Conservation (phyloP, 2,329 filamentous ascomycete genomes). For the Massarina eburnea region DNA sequence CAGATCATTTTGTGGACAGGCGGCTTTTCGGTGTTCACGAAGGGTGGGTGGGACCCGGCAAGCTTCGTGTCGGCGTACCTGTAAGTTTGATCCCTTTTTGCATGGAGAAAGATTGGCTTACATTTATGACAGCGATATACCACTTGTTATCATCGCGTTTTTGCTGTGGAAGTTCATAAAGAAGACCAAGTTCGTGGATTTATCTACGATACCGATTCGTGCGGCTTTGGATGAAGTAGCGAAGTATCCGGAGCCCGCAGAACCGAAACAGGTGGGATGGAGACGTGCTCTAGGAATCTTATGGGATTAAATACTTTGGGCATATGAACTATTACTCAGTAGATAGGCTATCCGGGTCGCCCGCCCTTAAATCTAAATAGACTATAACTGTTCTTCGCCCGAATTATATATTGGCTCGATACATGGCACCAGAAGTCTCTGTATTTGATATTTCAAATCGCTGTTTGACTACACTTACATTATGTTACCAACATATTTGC, state of each 20-base stretch:
- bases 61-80: conserved; percentile 40
- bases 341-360: no score
- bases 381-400: no score
- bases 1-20: conserved; percentile 66
- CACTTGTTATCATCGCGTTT: conserved; percentile 49
- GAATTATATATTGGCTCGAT: no score
- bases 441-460: no score
- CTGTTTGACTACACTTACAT: no score
- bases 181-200: conserved; percentile 54
- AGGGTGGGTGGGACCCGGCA: conserved; percentile 40
- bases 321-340: no score
- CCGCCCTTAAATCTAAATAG: no score
- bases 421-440: no score
- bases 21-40: conserved; percentile 59
- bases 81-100: conserved; percentile 6
- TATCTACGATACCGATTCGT: conserved; percentile 23
- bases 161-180: conserved; percentile 68
- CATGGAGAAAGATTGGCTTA: conserved; percentile 31
- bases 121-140: conserved; percentile 43
- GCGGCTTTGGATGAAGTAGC: conserved; percentile 25
- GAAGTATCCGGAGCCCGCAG: conserved; percentile 19
- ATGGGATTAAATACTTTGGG: conserved; percentile 16
- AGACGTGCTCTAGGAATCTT: conserved; percentile 13
- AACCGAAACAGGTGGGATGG: conserved; percentile 19
- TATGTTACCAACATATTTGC: no score